Percentiles rank a stretch among this genome's conserved stretches.
phyloP scores from a whole-genome alignment of 2,329 filamentous ascomycete genomes.

The Fusarium citri region DNA sequence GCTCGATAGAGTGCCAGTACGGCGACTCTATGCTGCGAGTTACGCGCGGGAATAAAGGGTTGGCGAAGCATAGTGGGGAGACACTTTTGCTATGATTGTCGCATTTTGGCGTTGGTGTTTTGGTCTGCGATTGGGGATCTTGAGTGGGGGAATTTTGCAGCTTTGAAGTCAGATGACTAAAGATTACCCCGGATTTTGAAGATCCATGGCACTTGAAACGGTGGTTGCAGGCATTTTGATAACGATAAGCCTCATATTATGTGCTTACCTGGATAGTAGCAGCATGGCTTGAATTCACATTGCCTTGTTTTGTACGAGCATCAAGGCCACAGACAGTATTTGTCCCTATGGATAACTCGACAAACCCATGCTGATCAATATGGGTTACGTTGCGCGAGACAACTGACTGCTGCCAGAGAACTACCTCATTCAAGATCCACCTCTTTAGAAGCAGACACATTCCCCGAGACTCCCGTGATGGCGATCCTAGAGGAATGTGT shows the following conservation, averaged over 20 bases:
- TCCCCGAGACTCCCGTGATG: slow-evolving; percentile 17
- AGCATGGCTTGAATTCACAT: neutral
- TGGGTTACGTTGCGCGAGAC: slow-evolving; percentile 21
- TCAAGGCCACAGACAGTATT: neutral
- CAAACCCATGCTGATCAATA: neutral
- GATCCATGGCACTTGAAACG: slow-evolving; percentile 1
- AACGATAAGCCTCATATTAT: neutral
- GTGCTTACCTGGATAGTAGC: neutral
- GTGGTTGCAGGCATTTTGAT: neutral
- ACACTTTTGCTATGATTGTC: slow-evolving; percentile 2
- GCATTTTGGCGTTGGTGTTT: slow-evolving; percentile 19
- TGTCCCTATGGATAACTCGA: neutral
- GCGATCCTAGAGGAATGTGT: neutral
- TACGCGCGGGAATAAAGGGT: slow-evolving; percentile 60
- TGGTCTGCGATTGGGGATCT: neutral
- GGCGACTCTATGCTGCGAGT: slow-evolving; percentile 65
- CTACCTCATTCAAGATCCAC: slow-evolving; percentile 2
- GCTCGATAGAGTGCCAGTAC: slow-evolving; percentile 79
- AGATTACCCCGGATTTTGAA: slow-evolving; percentile 29
- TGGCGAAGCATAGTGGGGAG: slow-evolving; percentile 46
- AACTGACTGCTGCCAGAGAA: slow-evolving; percentile 10
- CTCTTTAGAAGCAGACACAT: neutral
- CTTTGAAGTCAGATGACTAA: slow-evolving; percentile 29
- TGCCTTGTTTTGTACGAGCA: neutral
- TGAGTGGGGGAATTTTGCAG: slow-evolving; percentile 24